Evolutionary conservation across 208 protist species (phyloP).

Genomic region (Leishmania major): DNA sequence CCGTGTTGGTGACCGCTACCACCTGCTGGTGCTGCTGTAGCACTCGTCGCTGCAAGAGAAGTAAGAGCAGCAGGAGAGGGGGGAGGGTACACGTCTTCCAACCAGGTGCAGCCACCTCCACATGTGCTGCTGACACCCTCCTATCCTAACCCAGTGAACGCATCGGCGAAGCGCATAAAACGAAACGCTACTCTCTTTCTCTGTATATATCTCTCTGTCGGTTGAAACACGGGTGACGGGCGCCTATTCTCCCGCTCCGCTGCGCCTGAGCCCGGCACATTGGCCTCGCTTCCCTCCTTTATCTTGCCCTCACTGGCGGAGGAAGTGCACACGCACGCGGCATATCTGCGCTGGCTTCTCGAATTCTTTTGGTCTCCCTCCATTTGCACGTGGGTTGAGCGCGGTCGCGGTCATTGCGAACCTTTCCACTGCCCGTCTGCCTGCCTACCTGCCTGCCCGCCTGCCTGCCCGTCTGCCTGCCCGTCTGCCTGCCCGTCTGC

Average conservation of each 20-base stretch:
- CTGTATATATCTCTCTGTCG: background rate
- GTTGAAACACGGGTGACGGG: background rate
- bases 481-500: background rate
- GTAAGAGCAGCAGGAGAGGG: background rate
- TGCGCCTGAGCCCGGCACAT: background rate
- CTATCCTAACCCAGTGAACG: background rate
- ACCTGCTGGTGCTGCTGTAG: background rate
- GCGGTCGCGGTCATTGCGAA: background rate
- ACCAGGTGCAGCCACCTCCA: background rate
- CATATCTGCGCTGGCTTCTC: background rate
- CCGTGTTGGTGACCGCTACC: background rate
- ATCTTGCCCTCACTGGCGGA: background rate
- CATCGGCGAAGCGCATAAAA: background rate
- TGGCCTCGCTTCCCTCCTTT: background rate
- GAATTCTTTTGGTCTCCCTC: background rate
- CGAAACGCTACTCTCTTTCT: background rate
- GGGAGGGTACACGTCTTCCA: background rate
- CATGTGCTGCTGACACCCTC: background rate
- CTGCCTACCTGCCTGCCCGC: too few species aligned
- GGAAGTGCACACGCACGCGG: background rate
- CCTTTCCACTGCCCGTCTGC: background rate
- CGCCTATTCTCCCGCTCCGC: background rate
- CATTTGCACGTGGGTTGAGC: background rate
- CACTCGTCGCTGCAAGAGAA: background rate
- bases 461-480: background rate